phyloP scores from a whole-genome alignment of 2,329 filamentous ascomycete species.

The Penicillium digitatum region DNA sequence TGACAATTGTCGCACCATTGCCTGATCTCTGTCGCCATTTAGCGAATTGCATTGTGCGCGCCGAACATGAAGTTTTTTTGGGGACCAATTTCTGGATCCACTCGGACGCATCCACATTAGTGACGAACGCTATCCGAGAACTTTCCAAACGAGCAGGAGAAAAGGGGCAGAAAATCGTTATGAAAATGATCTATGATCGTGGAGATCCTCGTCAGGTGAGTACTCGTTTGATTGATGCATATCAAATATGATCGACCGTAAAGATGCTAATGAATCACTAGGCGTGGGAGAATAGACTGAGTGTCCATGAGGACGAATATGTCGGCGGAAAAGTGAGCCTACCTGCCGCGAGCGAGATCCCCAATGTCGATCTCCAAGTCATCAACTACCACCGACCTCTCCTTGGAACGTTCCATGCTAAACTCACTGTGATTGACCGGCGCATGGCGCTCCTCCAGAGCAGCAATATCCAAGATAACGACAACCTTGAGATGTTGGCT shows the following conservation, averaged over 20 bases:
- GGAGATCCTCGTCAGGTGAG: conserved; percentile 59
- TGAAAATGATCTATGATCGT: conserved; percentile 74
- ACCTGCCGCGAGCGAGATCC: conserved; percentile 62
- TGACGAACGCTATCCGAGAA: conserved; percentile 66
- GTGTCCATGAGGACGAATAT: conserved; percentile 57
- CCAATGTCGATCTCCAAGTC: conserved; percentile 67
- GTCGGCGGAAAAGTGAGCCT: conserved; percentile 56
- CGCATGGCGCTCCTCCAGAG: conserved; percentile 68
- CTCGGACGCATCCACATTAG: conserved; percentile 62
- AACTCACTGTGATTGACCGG: conserved; percentile 73
- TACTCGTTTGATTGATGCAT: neutral
- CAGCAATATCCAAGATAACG: conserved; percentile 73
- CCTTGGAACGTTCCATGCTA: conserved; percentile 71
- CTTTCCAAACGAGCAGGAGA: conserved; percentile 62
- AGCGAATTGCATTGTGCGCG: conserved; percentile 69
- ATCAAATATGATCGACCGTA: neutral
- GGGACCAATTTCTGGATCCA: conserved; percentile 74
- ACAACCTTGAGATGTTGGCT: conserved; percentile 77
- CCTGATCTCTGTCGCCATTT: conserved; percentile 71
- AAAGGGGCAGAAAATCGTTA: conserved; percentile 55
- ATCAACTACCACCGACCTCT: conserved; percentile 67
- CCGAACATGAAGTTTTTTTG: conserved; percentile 67
- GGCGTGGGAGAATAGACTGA: conserved; percentile 60
- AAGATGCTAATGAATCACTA: conserved; percentile 15
- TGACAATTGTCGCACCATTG: conserved; percentile 66